Evolutionary conservation across 2,329 filamentous ascomycete species (phyloP).

Genomic region (Beauveria scarabaeidicola): DNA sequence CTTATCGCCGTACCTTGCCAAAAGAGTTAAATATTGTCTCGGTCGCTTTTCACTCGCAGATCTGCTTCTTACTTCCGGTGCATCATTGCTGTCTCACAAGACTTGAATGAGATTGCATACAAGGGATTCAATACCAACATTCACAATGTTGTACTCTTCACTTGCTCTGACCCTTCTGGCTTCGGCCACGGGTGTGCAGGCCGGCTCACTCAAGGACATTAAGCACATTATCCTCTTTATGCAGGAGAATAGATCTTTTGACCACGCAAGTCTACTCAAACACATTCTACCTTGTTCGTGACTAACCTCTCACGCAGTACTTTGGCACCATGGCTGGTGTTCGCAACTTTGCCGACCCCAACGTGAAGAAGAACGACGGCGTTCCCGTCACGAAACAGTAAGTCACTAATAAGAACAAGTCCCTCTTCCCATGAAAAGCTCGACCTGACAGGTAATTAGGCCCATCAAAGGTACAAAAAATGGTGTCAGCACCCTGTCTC

Average conservation of each 20-base stretch:
- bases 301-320: slow-evolving; percentile 28
- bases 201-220: slow-evolving; percentile 38
- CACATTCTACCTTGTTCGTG: too few relatives aligned
- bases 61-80: background rate
- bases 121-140: background rate
- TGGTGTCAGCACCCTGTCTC: slow-evolving; percentile 38
- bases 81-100: background rate
- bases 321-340: slow-evolving; percentile 47
- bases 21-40: slow-evolving; percentile 6
- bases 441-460: slow-evolving; percentile 11
- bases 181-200: slow-evolving; percentile 17
- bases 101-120: background rate
- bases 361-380: slow-evolving; percentile 24
- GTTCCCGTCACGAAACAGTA: slow-evolving; percentile 40
- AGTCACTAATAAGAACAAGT: slow-evolving; percentile 15
- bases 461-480: slow-evolving; percentile 31
- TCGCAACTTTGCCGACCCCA: slow-evolving; percentile 42
- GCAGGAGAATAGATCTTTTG: slow-evolving; percentile 34
- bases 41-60: background rate
- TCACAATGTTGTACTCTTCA: slow-evolving; percentile 8
- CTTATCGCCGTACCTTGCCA: slow-evolving; percentile 1
- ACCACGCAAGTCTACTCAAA: slow-evolving; percentile 20
- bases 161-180: slow-evolving; percentile 13
- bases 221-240: slow-evolving; percentile 51
- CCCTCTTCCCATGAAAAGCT: background rate